phyloP scores from a whole-genome alignment of 768 basidiomycete genomes.

The Russula emetica region DNA sequence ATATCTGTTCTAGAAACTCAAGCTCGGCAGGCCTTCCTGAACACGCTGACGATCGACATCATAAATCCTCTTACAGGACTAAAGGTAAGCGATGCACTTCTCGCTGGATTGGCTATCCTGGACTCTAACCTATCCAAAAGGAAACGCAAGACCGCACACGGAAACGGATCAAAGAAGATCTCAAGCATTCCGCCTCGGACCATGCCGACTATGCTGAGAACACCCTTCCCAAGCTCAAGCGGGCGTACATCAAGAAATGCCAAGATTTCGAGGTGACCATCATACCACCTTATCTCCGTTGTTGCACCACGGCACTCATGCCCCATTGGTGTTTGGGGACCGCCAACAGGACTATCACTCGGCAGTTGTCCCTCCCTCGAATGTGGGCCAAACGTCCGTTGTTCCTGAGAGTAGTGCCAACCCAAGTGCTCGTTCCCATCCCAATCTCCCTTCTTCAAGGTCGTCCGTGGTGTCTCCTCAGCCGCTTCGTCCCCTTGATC shows the following conservation, averaged over 20 bases:
- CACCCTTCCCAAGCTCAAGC: constrained; percentile 75
- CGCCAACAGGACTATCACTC: constrained; percentile 62
- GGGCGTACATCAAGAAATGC: constrained; percentile 76
- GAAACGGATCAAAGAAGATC: constrained; percentile 85
- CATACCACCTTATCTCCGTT: constrained; percentile 1
- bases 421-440: constrained; percentile 44
- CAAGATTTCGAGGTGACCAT: constrained; percentile 73
- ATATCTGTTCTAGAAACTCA: constrained; percentile 59
- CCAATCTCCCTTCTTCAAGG: constrained; percentile 43
- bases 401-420: constrained; percentile 33
- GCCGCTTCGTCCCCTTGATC: constrained; percentile 68
- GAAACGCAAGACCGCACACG: constrained; percentile 91
- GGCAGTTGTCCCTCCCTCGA: constrained; percentile 39
- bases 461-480: constrained; percentile 66
- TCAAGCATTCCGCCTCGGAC: constrained; percentile 69
- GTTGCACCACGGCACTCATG: neutral
- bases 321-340: neutral
- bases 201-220: constrained; percentile 81
- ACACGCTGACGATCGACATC: constrained; percentile 67
- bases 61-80: constrained; percentile 61
- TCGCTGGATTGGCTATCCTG: neutral
- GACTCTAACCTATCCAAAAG: constrained; percentile 37
- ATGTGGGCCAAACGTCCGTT: constrained; percentile 36
- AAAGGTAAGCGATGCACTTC: constrained; percentile 44
- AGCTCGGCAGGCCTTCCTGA: constrained; percentile 72